Conservation (phyloP, 768 basidiomycete species). For the Collybia mongolica region DNA sequence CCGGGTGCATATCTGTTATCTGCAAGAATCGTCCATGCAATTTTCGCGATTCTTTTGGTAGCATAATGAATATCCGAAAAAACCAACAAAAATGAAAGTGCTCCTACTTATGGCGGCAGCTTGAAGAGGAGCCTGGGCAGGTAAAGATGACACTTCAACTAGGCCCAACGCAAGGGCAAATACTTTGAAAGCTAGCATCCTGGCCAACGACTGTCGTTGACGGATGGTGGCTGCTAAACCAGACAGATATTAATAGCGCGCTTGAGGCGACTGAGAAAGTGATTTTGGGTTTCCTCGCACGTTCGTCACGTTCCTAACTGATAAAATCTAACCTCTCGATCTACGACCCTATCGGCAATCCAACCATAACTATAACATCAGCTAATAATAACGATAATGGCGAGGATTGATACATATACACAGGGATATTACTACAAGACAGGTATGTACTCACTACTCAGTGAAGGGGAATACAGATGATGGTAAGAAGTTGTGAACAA, state of each 20-base stretch:
- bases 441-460: conserved; percentile 10
- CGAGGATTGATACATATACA: conserved; percentile 14
- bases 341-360: not conserved
- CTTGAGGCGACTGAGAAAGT: conserved; percentile 13
- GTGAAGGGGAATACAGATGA: conserved; percentile 13
- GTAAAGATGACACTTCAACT: conserved; percentile 29
- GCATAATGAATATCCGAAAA: not conserved
- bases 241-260: conserved; percentile 9
- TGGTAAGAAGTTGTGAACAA: conserved; percentile 7
- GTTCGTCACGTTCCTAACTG: conserved; percentile 21
- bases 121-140: conserved; percentile 38
- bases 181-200: conserved; percentile 9
- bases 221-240: not conserved
- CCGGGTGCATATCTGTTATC: conserved; percentile 84
- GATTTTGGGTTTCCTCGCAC: conserved; percentile 25
- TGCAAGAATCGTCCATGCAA: conserved; percentile 76
- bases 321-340: not conserved
- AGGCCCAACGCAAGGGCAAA: conserved; percentile 21
- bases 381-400: conserved; percentile 13
- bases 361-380: not conserved
- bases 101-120: conserved; percentile 28
- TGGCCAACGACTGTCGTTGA: not conserved
- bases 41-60: conserved; percentile 39
- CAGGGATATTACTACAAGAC: conserved; percentile 13
- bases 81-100: conserved; percentile 1